These are phyloP conservation scores for Saturnispora ahearnii DNA, from an alignment of 805 yeast species.

Conservation along the genomic window DNA sequence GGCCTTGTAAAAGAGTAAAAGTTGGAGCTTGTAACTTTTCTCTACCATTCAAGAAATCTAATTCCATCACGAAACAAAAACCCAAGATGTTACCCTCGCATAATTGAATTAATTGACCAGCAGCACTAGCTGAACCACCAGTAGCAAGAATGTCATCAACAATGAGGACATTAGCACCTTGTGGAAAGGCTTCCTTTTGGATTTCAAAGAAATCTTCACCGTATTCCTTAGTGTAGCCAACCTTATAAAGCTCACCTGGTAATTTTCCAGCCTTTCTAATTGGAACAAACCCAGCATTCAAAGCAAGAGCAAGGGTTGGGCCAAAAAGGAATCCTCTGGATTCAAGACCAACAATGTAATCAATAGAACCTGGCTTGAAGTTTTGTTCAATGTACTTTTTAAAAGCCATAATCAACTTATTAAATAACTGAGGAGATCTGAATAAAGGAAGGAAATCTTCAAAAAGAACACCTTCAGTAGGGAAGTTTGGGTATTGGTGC, in stretches of 20 bases:
- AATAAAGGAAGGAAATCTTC: slow-evolving; percentile 96
- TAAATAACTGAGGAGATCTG: slow-evolving; percentile 71
- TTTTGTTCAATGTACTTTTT: slow-evolving; percentile 56
- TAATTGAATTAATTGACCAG: slow-evolving; percentile 70
- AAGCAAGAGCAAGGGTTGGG: slow-evolving; percentile 84
- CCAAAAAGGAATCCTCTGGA: slow-evolving; percentile 97
- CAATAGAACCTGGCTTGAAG: slow-evolving; percentile 49
- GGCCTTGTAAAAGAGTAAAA: slow-evolving; percentile 84
- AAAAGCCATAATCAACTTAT: slow-evolving; percentile 73
- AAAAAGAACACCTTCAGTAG: slow-evolving; percentile 82
- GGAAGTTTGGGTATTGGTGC: slow-evolving; percentile 88
- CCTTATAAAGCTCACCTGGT: slow-evolving; percentile 74
- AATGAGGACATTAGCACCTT: slow-evolving; percentile 72
- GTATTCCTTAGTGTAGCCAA: slow-evolving; percentile 81
- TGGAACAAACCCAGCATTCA: slow-evolving; percentile 88
- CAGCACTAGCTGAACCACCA: slow-evolving; percentile 93
- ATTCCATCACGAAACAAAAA: slow-evolving; percentile 85
- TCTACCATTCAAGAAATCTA: slow-evolving; percentile 91
- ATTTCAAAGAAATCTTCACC: slow-evolving; percentile 86
- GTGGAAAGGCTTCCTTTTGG: slow-evolving; percentile 72
- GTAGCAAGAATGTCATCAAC: slow-evolving; percentile 98
- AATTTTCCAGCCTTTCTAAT: slow-evolving; percentile 92
- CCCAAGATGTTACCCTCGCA: slow-evolving; percentile 68
- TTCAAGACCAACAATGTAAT: slow-evolving; percentile 89
- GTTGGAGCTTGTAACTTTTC: slow-evolving; percentile 77